Evolutionary conservation across 139 green algal genomes (phyloP).

Genomic region (Marvania coccoides): DNA sequence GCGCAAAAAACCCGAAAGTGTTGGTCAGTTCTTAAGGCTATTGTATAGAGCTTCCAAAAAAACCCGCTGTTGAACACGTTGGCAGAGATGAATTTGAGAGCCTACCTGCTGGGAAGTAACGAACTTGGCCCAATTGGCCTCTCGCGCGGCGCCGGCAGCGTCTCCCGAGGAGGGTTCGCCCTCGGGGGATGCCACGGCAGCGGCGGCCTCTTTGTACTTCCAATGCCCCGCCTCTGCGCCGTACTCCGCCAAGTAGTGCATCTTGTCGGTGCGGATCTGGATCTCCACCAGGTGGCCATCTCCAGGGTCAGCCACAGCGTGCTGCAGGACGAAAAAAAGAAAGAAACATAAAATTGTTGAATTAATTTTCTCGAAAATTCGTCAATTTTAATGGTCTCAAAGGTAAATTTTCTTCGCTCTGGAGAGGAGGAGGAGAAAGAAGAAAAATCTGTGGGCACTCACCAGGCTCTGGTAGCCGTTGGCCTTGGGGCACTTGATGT

Average conservation of each 20-base stretch:
- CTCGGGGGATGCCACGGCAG: not conserved
- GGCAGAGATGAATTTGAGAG: not conserved
- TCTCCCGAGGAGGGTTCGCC: not conserved
- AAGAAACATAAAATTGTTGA: not conserved
- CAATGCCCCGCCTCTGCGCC: constrained; percentile 86
- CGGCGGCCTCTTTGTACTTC: constrained; percentile 87
- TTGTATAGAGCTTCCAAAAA: too few species aligned
- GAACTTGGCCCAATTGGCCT: constrained; percentile 28
- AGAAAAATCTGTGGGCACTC: too few species aligned
- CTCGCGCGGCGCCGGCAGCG: not conserved
- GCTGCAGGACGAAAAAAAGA: too few species aligned
- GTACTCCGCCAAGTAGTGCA: constrained; percentile 89
- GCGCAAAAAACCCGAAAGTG: not conserved
- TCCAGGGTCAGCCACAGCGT: constrained; percentile 36
- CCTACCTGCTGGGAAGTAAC: constrained; percentile 11
- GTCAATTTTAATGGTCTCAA: constrained; percentile 2
- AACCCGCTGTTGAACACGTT: not conserved
- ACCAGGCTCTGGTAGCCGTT: constrained; percentile 94
- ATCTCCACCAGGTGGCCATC: constrained; percentile 48
- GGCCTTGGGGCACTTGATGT: constrained; percentile 77
- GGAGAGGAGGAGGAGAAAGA: too few species aligned
- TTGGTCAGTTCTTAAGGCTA: too few species aligned
- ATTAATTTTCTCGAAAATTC: not conserved
- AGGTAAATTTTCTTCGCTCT: constrained; percentile 66
- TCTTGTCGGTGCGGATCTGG: constrained; percentile 89